Evolutionary conservation across 73 alveolate species (phyloP).

Genomic region (Paramecium octaurelia): DNA sequence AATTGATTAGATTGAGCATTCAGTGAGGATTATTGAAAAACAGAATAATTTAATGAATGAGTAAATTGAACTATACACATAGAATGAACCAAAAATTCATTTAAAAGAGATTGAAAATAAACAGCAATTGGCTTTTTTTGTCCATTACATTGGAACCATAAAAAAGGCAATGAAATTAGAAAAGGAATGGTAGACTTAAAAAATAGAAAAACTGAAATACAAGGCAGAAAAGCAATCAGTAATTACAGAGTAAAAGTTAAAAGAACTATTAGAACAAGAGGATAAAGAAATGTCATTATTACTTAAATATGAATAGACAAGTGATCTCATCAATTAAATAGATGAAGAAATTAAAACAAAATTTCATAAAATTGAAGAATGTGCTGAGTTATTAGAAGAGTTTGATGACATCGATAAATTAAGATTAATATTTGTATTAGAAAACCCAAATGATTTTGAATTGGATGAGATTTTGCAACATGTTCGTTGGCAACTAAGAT

Average conservation of each 20-base stretch:
- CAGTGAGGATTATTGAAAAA: not conserved
- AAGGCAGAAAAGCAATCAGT: not conserved
- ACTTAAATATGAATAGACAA: not conserved
- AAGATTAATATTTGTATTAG: not conserved
- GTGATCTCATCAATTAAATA: not conserved
- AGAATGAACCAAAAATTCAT: not conserved
- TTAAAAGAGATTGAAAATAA: not conserved
- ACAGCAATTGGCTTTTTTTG: not conserved
- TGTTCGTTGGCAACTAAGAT: not conserved
- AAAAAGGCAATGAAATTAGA: not conserved
- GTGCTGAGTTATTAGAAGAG: conserved; percentile 44
- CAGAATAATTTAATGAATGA: not conserved
- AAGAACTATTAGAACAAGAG: not conserved
- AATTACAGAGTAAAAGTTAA: not conserved
- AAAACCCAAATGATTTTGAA: conserved; percentile 21
- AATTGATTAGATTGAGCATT: not conserved
- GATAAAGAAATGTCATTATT: not conserved
- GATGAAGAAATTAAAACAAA: not conserved
- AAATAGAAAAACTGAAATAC: not conserved
- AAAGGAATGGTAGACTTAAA: conserved; percentile 30
- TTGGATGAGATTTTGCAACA: not conserved
- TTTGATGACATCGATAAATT: conserved; percentile 44
- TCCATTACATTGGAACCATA: not conserved
- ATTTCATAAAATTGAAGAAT: conserved; percentile 46
- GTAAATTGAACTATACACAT: not conserved